Evolutionary conservation across 140 eudicot genomes (phyloP).

Genomic region (Bidens hawaiensis): DNA sequence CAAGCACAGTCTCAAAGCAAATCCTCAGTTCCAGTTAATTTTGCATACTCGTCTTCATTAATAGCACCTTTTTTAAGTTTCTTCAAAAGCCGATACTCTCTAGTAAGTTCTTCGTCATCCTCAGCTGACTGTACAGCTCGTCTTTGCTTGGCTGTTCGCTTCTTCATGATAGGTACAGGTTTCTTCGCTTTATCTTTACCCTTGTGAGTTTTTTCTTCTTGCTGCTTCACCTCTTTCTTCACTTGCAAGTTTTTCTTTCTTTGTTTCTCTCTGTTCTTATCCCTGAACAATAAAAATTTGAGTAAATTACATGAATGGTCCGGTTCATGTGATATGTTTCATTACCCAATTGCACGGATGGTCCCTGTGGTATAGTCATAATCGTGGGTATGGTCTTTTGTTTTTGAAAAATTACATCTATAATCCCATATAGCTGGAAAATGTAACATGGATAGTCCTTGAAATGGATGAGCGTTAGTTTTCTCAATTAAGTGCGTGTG

Average conservation of each 20-base stretch:
- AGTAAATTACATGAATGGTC: too few relatives aligned
- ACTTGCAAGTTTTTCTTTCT: constrained; percentile 69
- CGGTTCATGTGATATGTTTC: too few relatives aligned
- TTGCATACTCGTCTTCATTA: constrained; percentile 64
- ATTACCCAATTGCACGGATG: too few relatives aligned
- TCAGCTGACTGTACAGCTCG: constrained; percentile 75
- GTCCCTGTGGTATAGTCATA: too few relatives aligned
- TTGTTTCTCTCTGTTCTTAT: constrained; percentile 85
- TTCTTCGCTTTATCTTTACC: constrained; percentile 30
- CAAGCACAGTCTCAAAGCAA: constrained; percentile 38
- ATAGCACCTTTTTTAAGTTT: constrained; percentile 75
- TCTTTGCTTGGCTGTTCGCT: constrained; percentile 89
- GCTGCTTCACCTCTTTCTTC: constrained; percentile 44
- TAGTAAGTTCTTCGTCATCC: constrained; percentile 74
- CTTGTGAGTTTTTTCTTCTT: constrained; percentile 42
- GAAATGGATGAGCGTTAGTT: too few relatives aligned
- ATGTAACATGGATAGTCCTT: too few relatives aligned
- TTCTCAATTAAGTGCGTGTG: too few relatives aligned
- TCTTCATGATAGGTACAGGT: constrained; percentile 35
- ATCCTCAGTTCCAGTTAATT: constrained; percentile 79
- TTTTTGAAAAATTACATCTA: too few relatives aligned
- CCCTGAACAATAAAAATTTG: constrained; percentile 45
- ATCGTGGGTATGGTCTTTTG: too few relatives aligned
- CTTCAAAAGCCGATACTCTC: constrained; percentile 74
- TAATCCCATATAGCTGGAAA: too few relatives aligned